These are phyloP conservation scores for Conoideocrella luteorostrata DNA, from an alignment of 2,329 filamentous ascomycete species.

Conservation along the genomic window DNA sequence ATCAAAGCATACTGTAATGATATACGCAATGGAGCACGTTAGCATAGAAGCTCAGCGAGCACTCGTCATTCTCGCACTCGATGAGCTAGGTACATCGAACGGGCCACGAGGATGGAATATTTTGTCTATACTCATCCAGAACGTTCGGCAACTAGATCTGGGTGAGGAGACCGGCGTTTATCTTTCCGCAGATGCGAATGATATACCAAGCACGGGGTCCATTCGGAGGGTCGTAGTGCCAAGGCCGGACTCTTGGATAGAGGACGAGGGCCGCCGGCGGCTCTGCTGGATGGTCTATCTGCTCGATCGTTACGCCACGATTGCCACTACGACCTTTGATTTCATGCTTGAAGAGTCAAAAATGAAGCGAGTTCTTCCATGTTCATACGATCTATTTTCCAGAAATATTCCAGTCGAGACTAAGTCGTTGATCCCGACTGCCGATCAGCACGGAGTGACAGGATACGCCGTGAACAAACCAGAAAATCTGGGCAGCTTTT, in stretches of 20 bases:
- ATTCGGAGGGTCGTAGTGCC: slow-evolving; percentile 27
- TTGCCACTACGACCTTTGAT: slow-evolving; percentile 34
- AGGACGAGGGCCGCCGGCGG: slow-evolving; percentile 35
- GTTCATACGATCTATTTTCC: slow-evolving; percentile 39
- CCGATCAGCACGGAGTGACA: slow-evolving; percentile 18
- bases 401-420: slow-evolving; percentile 37
- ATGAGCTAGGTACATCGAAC: slow-evolving; percentile 36
- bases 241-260: slow-evolving; percentile 36
- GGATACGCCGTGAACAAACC: slow-evolving; percentile 29
- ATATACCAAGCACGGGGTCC: slow-evolving; percentile 27
- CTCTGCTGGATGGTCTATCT: slow-evolving; percentile 40
- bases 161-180: slow-evolving; percentile 33
- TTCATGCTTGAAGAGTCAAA: slow-evolving; percentile 34
- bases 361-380: slow-evolving; percentile 35
- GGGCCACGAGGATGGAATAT: slow-evolving; percentile 37
- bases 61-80: slow-evolving; percentile 34
- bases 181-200: slow-evolving; percentile 25
- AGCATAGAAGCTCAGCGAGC: slow-evolving; percentile 32
- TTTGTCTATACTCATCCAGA: slow-evolving; percentile 31
- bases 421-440: slow-evolving; percentile 20
- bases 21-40: slow-evolving; percentile 36
- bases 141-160: slow-evolving; percentile 31
- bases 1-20: slow-evolving; percentile 32
- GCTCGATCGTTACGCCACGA: slow-evolving; percentile 36
- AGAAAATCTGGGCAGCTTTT: slow-evolving; percentile 38